Evolutionary conservation across 2,329 filamentous ascomycete species (phyloP).

Genomic region (Botrytis medusae): DNA sequence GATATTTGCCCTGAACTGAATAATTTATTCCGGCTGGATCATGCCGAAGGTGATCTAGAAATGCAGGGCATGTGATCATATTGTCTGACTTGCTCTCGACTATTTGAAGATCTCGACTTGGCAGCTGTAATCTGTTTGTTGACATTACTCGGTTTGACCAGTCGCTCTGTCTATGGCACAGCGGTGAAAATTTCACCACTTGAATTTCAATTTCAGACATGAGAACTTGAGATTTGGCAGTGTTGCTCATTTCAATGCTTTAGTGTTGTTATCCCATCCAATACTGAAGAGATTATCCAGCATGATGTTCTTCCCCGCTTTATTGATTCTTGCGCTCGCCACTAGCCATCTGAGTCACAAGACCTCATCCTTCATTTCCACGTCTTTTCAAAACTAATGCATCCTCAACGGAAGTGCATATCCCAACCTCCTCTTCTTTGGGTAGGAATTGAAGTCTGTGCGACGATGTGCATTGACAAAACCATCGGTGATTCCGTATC

Average conservation of each 20-base stretch:
- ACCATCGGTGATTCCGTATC: not conserved
- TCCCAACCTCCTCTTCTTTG: not conserved
- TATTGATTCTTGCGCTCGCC: slow-evolving; percentile 1
- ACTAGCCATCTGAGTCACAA: not conserved
- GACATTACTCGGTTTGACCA: too few species aligned
- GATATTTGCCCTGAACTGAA: not conserved
- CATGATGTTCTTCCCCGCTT: not conserved
- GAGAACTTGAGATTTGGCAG: not conserved
- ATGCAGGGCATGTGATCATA: not conserved
- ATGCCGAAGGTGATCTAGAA: not conserved
- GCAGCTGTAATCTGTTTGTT: not conserved
- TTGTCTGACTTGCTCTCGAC: not conserved
- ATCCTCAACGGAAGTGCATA: not conserved
- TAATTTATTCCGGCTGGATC: too few species aligned
- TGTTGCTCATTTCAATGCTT: not conserved
- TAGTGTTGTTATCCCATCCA: not conserved
- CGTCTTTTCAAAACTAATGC: not conserved
- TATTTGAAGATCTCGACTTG: not conserved
- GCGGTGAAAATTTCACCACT: not conserved
- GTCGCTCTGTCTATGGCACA: not conserved
- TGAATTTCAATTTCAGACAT: not conserved
- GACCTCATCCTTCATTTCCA: not conserved
- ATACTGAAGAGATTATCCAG: not conserved
- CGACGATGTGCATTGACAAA: not conserved
- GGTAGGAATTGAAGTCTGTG: slow-evolving; percentile 7